These are phyloP conservation scores for Aphanomyces euteiches DNA, from an alignment of 352 stramenopile genomes.

Conservation along the genomic window DNA sequence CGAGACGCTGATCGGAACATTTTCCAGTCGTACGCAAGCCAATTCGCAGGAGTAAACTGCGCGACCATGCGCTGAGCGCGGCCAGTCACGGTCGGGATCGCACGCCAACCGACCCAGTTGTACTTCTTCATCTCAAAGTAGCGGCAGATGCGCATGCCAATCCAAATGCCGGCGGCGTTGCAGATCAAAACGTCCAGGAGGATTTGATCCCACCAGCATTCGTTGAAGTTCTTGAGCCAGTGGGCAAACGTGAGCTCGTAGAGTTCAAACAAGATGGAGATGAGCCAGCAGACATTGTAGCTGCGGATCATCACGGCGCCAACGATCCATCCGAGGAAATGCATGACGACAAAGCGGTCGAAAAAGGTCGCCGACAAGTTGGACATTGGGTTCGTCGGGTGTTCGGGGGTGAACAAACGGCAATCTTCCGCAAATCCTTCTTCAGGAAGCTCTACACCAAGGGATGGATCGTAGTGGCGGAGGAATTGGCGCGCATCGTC, in stretches of 20 bases:
- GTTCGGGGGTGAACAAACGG: constrained; percentile 82
- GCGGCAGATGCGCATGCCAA: constrained; percentile 81
- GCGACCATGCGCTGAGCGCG: constrained; percentile 77
- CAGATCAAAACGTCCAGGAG: constrained; percentile 92
- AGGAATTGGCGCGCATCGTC: constrained; percentile 79
- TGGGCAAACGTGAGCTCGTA: constrained; percentile 88
- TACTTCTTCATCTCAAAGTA: constrained; percentile 87
- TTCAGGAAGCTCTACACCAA: constrained; percentile 75
- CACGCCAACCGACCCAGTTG: constrained; percentile 86
- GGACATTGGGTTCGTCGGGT: constrained; percentile 66
- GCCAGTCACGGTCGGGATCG: constrained; percentile 73
- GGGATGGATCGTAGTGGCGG: constrained; percentile 71
- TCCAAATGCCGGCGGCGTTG: constrained; percentile 90
- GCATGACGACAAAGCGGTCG: constrained; percentile 87
- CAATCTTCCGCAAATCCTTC: constrained; percentile 81
- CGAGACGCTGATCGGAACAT: constrained; percentile 89
- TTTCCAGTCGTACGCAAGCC: constrained; percentile 91
- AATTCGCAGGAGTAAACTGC: constrained; percentile 89
- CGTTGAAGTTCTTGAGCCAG: constrained; percentile 92
- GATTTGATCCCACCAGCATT: constrained; percentile 95
- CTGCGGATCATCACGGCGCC: constrained; percentile 81
- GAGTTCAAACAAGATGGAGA: constrained; percentile 83
- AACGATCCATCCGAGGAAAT: constrained; percentile 88
- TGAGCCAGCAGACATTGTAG: constrained; percentile 75
- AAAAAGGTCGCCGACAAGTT: constrained; percentile 80